Conservation (phyloP, 2,329 filamentous ascomycete genomes). For the Aspergillus sp. region DNA sequence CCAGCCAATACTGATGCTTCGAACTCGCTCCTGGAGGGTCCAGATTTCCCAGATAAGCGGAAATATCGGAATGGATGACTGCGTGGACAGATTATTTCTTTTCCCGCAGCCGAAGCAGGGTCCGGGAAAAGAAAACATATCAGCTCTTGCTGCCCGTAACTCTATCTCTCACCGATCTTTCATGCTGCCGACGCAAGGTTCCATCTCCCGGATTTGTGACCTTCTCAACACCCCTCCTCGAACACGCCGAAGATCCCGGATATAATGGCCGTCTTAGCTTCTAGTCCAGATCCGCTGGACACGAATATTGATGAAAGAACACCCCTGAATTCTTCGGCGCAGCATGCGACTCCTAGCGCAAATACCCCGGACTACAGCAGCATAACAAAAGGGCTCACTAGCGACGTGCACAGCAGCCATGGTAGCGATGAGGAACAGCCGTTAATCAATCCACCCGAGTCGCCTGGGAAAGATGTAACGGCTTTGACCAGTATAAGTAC, state of each 20-base stretch:
- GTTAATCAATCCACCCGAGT: neutral
- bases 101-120: neutral
- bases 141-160: neutral
- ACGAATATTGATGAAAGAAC: neutral
- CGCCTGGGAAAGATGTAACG: slow-evolving; percentile 5
- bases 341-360: neutral
- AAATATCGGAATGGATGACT: neutral
- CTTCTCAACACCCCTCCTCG: too few relatives aligned
- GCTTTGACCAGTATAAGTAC: slow-evolving; percentile 23
- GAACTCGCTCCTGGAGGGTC: neutral
- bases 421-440: slow-evolving; percentile 10
- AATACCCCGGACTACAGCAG: slow-evolving; percentile 2
- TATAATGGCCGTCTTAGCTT: neutral
- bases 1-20: slow-evolving; percentile 4
- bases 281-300: neutral
- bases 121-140: neutral
- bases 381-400: neutral
- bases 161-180: neutral
- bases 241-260: neutral
- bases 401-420: neutral
- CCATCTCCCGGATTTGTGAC: neutral
- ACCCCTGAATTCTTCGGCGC: neutral
- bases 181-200: neutral
- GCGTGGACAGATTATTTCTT: neutral
- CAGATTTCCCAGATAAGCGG: neutral